Base-by-base conservation (phyloP, 2,329 filamentous ascomycete genomes). In the Trichoderma cornu-damae region DNA sequence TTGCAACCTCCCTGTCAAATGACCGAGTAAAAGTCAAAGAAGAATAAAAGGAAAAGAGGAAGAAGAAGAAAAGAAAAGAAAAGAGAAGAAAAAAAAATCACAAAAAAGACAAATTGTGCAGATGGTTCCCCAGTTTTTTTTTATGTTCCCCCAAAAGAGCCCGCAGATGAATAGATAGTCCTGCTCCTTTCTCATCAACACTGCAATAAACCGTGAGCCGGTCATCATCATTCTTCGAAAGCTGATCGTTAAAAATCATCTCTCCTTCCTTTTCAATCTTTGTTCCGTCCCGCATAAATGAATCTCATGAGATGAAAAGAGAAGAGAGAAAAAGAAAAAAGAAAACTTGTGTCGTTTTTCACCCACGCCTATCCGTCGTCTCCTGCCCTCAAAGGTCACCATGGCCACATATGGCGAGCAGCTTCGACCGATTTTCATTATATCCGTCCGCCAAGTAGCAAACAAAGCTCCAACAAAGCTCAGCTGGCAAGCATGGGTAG, bases 81-180 rank as follows among this genome's bases (percentile, higher is more conserved):
- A 44, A 47, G 28, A 49, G 32, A 24, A 14, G 16, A 54, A 46
- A 51, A 59, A 54, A 37, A 32, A 34, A 51, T 7, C 44, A 32
- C 26, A 49, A 61, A 59, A 48, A 60, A 59, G 53, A 58, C 42
- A 61, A 62, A 59, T 37, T 56, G 44, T 58, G 60, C 65, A 66
- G 47, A 68, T 61, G 61, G 57, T 62, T 58, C 63, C 59, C 64
- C 66, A 49, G 66, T 66, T 48, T 51, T 67, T 66, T 48, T 51
- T 50, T 46, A 26, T 48, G 22, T 30, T 28, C 49, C 28, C 22
- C 26, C n/a, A n/a, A 16, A 28, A 42, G 22, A 47, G 38, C 48
- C 53, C 54, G 43, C 35, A 57, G 58, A 58, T 58, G 53, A 50
- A 47, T 40, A 37, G 52, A 44, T 43, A 46, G 38, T 20, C 42